Evolutionary conservation across 1,139 yeast genomes (phyloP).

Genomic region (Saccharomycopsis phalli): DNA sequence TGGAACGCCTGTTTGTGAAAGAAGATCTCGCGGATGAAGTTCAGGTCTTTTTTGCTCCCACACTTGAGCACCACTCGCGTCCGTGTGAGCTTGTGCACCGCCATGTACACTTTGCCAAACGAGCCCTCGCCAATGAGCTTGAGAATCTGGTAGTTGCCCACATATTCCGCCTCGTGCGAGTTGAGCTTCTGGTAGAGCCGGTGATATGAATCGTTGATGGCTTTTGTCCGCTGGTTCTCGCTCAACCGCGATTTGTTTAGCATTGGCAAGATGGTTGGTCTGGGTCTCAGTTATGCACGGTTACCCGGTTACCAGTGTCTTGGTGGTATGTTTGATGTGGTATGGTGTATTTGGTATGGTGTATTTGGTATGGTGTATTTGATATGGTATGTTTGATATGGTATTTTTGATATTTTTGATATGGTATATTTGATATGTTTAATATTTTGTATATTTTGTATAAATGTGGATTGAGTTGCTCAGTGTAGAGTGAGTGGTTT

Average conservation of each 20-base stretch:
- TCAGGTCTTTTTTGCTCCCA: constrained; percentile 75
- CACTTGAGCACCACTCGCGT: constrained; percentile 79
- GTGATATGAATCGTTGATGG: constrained; percentile 17
- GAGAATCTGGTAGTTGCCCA: constrained; percentile 69
- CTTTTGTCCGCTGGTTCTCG: constrained; percentile 15
- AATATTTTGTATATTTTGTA: too few species aligned
- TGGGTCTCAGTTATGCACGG: neutral
- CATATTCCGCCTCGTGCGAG: constrained; percentile 36
- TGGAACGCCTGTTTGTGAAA: constrained; percentile 81
- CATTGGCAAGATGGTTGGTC: constrained; percentile 1
- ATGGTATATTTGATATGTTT: too few species aligned
- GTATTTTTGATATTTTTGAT: too few species aligned
- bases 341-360: too few species aligned
- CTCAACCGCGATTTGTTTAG: constrained; percentile 10
- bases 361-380: too few species aligned
- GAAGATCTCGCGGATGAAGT: constrained; percentile 85
- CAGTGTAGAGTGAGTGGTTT: too few species aligned
- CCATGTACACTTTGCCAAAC: constrained; percentile 86
- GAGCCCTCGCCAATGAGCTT: constrained; percentile 82
- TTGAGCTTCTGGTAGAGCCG: constrained; percentile 18
- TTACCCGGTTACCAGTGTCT: too few species aligned
- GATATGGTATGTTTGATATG: too few species aligned
- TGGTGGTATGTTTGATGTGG: too few species aligned
- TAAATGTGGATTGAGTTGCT: too few species aligned
- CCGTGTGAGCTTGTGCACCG: constrained; percentile 64